Conservation (phyloP, 1,284 basidiomycete genomes). For the Cryptococcus sp. region DNA sequence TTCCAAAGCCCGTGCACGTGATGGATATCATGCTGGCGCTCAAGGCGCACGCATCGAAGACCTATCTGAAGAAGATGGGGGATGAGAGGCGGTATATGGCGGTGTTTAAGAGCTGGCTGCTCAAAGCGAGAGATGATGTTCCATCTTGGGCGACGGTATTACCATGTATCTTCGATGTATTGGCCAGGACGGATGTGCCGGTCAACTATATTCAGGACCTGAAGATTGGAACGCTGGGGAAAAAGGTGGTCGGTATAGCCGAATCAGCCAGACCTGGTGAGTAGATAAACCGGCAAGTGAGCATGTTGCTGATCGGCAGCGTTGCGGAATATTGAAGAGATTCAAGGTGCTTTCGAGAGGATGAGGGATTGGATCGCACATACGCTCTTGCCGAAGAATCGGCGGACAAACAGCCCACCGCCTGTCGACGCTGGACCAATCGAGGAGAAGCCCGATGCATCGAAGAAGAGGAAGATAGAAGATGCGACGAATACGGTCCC, state of each 20-base stretch:
- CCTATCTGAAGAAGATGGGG: constrained; percentile 18
- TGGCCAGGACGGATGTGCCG: constrained; percentile 35
- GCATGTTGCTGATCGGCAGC: background rate
- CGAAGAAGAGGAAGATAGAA: background rate
- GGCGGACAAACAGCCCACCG: background rate
- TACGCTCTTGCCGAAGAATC: constrained; percentile 3
- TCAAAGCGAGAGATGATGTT: background rate
- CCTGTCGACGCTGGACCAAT: background rate
- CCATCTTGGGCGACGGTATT: background rate
- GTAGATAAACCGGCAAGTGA: background rate
- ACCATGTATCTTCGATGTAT: constrained; percentile 9
- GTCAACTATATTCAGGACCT: constrained; percentile 21
- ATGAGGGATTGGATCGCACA: constrained; percentile 3
- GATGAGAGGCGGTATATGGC: constrained; percentile 15
- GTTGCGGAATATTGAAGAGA: constrained; percentile 4
- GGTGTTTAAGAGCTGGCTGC: constrained; percentile 11
- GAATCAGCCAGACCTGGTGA: background rate
- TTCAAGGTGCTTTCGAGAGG: constrained; percentile 19
- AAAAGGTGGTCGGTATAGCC: constrained; percentile 7
- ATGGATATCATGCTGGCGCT: constrained; percentile 10
- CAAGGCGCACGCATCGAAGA: constrained; percentile 5
- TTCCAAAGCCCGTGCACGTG: constrained; percentile 12
- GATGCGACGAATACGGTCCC: background rate
- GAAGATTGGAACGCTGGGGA: constrained; percentile 18
- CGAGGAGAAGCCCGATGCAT: background rate